Conservation (phyloP, 23 red algal species). For the Gracilariopsis chorda region DNA sequence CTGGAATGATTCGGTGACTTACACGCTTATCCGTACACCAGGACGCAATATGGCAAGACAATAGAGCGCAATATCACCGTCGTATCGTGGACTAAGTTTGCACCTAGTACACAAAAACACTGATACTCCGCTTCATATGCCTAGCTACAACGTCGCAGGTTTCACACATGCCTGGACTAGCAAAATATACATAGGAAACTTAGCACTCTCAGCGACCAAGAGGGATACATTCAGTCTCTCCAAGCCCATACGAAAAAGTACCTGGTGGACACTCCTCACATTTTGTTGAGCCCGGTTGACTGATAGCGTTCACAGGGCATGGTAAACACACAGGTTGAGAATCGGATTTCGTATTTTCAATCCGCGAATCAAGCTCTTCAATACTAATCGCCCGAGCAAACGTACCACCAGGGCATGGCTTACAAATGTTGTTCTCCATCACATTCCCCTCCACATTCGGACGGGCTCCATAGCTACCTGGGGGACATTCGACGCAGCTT, state of each 20-base stretch:
- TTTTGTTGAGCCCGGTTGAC: neutral
- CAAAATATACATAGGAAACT: no score
- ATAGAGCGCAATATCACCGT: no score
- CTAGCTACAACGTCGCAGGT: no score
- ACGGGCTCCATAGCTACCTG: neutral
- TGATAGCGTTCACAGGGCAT: neutral
- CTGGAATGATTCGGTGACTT: no score
- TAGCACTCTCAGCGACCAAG: no score
- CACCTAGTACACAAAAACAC: no score
- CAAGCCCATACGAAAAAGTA: conserved; percentile 2
- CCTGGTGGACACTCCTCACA: neutral
- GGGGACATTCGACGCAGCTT: neutral
- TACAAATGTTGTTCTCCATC: neutral
- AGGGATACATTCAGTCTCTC: conserved; percentile 18
- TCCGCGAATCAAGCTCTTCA: neutral
- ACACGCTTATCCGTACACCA: no score
- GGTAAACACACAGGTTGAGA: neutral
- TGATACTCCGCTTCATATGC: no score
- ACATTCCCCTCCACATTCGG: no score
- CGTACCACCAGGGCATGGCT: neutral
- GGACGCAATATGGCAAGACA: no score
- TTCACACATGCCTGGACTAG: no score
- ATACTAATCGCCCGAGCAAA: neutral
- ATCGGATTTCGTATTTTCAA: neutral
- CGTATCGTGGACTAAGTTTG: no score